Conservation (phyloP, 371 early-diverging fungal genomes). For the Rhizopus arrhizus region DNA sequence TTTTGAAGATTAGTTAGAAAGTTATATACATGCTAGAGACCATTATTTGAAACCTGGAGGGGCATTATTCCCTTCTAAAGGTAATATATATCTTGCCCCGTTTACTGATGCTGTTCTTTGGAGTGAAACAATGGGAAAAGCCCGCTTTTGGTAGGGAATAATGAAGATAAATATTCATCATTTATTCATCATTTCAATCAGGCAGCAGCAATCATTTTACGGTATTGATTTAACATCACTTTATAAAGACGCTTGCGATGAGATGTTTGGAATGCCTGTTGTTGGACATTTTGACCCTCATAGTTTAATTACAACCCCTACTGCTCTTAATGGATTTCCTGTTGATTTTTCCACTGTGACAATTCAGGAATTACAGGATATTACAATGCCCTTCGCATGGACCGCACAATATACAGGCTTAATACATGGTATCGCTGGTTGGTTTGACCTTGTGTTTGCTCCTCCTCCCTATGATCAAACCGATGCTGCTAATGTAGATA, state of each 20-base stretch:
- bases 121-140: slow-evolving; percentile 92
- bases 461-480: slow-evolving; percentile 44
- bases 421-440: slow-evolving; percentile 95
- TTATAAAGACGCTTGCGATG: slow-evolving; percentile 78
- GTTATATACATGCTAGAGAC: slow-evolving; percentile 86
- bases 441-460: slow-evolving; percentile 91
- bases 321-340: slow-evolving; percentile 47
- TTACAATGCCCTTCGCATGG: slow-evolving; percentile 87
- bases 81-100: slow-evolving; percentile 88
- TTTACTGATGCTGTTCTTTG: slow-evolving; percentile 81
- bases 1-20: slow-evolving; percentile 61
- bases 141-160: slow-evolving; percentile 70
- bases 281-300: slow-evolving; percentile 93
- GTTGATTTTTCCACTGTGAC: slow-evolving; percentile 88
- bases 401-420: slow-evolving; percentile 82
- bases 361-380: slow-evolving; percentile 72
- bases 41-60: slow-evolving; percentile 92
- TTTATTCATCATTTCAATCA: slow-evolving; percentile 6
- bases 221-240: slow-evolving; percentile 92
- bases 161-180: slow-evolving; percentile 2
- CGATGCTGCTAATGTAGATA: slow-evolving; percentile 22
- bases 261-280: slow-evolving; percentile 89
- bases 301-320: slow-evolving; percentile 73
- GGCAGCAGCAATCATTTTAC: slow-evolving; percentile 85
- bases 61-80: slow-evolving; percentile 86